phyloP scores from a whole-genome alignment of 1,139 yeast species.

The Hansenula lynferdii region DNA sequence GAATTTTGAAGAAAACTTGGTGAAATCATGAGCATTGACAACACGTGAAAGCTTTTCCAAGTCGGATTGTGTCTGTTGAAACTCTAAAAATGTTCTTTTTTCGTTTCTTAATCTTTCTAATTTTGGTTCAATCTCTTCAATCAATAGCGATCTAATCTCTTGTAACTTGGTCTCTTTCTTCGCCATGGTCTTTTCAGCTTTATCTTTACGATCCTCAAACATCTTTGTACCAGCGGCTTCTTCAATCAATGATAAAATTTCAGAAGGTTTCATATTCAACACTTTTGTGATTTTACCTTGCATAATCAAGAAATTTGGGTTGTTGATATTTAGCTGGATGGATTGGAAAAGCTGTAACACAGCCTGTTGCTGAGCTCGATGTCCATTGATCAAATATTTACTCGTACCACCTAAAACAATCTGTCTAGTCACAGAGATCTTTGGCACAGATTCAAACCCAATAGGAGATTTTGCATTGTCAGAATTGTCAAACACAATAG shows the following conservation, averaged over 20 bases:
- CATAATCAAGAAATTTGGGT: conserved; percentile 96
- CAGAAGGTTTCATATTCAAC: conserved; percentile 90
- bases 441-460: conserved; percentile 75
- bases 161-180: conserved; percentile 82
- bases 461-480: conserved; percentile 78
- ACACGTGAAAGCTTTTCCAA: conserved; percentile 70
- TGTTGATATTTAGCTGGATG: conserved; percentile 91
- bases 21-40: conserved; percentile 75
- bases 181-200: conserved; percentile 87
- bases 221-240: conserved; percentile 98
- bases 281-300: conserved; percentile 98
- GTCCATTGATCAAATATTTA: conserved; percentile 92
- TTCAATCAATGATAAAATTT: conserved; percentile 84
- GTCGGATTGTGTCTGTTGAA: conserved; percentile 78
- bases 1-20: conserved; percentile 38
- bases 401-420: conserved; percentile 89
- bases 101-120: conserved; percentile 76
- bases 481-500: conserved; percentile 86
- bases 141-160: conserved; percentile 67
- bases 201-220: conserved; percentile 90
- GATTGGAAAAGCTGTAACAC: conserved; percentile 89
- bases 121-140: conserved; percentile 92
- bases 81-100: conserved; percentile 78
- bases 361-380: conserved; percentile 92
- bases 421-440: conserved; percentile 90